A percentile compares a stretch with the other conserved stretches of the same genome.
These are phyloP conservation scores for Auricularia sp. DNA, from an alignment of 768 basidiomycete species.

Conservation along the genomic window DNA sequence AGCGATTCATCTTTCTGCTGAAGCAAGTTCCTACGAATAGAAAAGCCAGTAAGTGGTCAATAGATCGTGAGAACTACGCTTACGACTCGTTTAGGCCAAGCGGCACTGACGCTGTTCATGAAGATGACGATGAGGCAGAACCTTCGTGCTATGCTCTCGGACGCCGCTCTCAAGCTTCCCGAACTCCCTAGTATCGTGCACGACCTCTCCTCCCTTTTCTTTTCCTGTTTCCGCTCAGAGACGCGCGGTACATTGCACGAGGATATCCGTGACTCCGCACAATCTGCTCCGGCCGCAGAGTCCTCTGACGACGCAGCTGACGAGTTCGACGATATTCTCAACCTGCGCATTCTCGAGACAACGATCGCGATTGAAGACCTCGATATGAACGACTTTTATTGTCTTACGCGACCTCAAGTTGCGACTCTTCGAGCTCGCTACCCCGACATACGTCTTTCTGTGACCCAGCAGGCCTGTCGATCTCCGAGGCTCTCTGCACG, in stretches of 20 bases:
- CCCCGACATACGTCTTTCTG: neutral
- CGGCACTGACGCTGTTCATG: neutral
- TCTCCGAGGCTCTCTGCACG: neutral
- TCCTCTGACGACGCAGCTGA: neutral
- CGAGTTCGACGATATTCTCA: neutral
- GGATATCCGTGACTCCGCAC: neutral
- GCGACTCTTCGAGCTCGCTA: too few relatives aligned
- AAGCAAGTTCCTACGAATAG: neutral
- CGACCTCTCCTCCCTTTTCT: neutral
- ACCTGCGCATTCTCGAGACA: too few relatives aligned
- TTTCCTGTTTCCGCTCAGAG: neutral
- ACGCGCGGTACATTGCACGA: neutral
- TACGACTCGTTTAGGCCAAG: neutral
- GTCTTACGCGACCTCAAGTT: too few relatives aligned
- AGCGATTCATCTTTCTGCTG: neutral
- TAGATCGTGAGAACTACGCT: neutral
- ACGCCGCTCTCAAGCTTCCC: neutral
- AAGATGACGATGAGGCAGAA: neutral
- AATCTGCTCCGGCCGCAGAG: neutral
- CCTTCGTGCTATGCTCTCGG: neutral
- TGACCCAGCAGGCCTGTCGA: neutral
- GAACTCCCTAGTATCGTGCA: neutral
- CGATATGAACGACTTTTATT: too few relatives aligned
- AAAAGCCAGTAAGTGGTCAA: neutral
- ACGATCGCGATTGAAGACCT: too few relatives aligned